Percentiles rank a stretch among this genome's conserved stretches.
Conservation (phyloP, 768 basidiomycete genomes). For the Tricholoma hemisulphureum region DNA sequence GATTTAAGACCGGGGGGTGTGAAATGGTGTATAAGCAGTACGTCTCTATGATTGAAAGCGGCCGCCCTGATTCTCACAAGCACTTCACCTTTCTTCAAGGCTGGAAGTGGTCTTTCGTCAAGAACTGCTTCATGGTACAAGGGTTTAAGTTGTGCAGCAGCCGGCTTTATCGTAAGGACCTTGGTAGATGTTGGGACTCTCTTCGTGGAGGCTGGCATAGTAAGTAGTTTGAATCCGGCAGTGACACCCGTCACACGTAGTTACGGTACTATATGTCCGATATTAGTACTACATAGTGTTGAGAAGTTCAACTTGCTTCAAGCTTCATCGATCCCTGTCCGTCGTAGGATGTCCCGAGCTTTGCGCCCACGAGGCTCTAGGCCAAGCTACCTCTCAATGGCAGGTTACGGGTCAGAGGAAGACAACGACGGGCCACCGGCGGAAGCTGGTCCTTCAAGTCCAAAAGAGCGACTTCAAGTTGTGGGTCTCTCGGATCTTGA, state of each 20-base stretch:
- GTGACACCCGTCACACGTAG: too few species aligned
- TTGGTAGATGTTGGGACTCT: conserved; percentile 46
- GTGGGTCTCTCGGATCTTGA: conserved; percentile 33
- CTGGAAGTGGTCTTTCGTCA: conserved; percentile 47
- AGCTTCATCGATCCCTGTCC: not conserved
- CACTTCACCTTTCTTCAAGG: conserved; percentile 54
- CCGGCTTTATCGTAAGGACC: conserved; percentile 48
- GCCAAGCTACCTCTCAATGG: conserved; percentile 47
- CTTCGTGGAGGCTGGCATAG: conserved; percentile 3
- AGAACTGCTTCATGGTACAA: conserved; percentile 58
- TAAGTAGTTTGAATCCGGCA: too few species aligned
- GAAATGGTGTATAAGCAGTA: conserved; percentile 22
- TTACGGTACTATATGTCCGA: too few species aligned
- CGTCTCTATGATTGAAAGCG: conserved; percentile 78
- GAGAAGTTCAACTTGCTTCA: not conserved
- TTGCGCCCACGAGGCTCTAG: conserved; percentile 55
- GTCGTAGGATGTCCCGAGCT: conserved; percentile 46
- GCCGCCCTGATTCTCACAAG: conserved; percentile 68
- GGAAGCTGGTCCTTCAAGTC: conserved; percentile 35
- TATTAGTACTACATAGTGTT: too few species aligned
- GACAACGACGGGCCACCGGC: conserved; percentile 27
- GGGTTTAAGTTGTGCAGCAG: conserved; percentile 37
- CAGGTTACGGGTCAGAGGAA: conserved; percentile 34
- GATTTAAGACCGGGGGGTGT: not conserved
- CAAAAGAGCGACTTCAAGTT: conserved; percentile 31